These are phyloP conservation scores for Tulasnella sp. DNA, from an alignment of 768 basidiomycete genomes.

Conservation along the genomic window DNA sequence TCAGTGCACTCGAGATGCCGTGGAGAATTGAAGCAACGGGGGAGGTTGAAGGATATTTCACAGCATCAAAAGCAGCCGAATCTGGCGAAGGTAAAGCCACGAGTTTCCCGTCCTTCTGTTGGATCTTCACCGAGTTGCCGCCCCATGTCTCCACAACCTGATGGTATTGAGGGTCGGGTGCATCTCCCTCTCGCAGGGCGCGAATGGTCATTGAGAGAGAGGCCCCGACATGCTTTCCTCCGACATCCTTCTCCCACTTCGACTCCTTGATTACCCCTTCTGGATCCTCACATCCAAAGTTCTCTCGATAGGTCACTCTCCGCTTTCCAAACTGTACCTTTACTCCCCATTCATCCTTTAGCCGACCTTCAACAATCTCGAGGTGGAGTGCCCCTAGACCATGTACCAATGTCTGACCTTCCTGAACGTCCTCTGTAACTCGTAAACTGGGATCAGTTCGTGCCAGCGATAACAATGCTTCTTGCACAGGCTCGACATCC, in stretches of 20 bases:
- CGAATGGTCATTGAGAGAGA: slow-evolving; percentile 46
- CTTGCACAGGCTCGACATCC: slow-evolving; percentile 66
- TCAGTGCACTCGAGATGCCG: slow-evolving; percentile 61
- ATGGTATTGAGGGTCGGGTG: slow-evolving; percentile 13
- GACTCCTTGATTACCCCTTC: slow-evolving; percentile 28
- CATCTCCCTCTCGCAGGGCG: slow-evolving; percentile 43
- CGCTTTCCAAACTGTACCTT: slow-evolving; percentile 67
- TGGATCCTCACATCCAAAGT: slow-evolving; percentile 27
- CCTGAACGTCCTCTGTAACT: slow-evolving; percentile 48
- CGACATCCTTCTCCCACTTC: slow-evolving; percentile 52
- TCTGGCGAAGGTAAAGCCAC: slow-evolving; percentile 40
- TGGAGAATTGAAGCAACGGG: slow-evolving; percentile 42
- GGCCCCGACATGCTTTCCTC: slow-evolving; percentile 44
- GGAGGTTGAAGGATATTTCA: slow-evolving; percentile 11
- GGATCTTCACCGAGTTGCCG: slow-evolving; percentile 50
- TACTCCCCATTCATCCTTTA: slow-evolving; percentile 69
- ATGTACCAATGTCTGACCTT: slow-evolving; percentile 75
- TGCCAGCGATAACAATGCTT: slow-evolving; percentile 56
- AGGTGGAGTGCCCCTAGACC: slow-evolving; percentile 79
- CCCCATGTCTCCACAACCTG: slow-evolving; percentile 39
- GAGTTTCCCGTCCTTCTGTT: slow-evolving; percentile 39
- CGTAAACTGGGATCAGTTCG: slow-evolving; percentile 90
- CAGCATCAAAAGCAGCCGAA: slow-evolving; percentile 30
- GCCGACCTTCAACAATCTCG: slow-evolving; percentile 77
- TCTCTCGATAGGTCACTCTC: slow-evolving; percentile 74